Evolutionary conservation across 2,329 filamentous ascomycete genomes (phyloP).

Genomic region (Pseudopyrenochaeta lycopersici): DNA sequence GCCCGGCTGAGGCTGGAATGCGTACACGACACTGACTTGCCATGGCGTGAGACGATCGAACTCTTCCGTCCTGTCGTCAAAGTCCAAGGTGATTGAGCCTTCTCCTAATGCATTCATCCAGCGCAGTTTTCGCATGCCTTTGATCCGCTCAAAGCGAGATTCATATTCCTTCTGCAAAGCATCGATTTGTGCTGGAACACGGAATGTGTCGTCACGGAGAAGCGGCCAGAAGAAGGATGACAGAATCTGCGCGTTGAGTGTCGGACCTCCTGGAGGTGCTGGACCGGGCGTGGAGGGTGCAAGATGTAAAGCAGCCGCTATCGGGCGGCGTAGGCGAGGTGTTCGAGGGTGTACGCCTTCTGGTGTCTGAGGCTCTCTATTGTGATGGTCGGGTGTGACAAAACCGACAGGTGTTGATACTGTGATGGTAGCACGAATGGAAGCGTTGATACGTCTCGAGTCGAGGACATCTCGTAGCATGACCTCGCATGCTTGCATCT

Average conservation of each 20-base stretch:
- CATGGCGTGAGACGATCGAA: slow-evolving; percentile 82
- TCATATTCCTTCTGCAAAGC: slow-evolving; percentile 76
- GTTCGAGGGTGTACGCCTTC: slow-evolving; percentile 30
- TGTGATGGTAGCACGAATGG: slow-evolving; percentile 42
- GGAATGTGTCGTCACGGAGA: slow-evolving; percentile 74
- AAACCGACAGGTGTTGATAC: slow-evolving; percentile 11
- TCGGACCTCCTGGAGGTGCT: slow-evolving; percentile 43
- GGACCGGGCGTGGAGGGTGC: slow-evolving; percentile 21
- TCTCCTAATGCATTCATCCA: slow-evolving; percentile 87
- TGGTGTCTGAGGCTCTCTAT: slow-evolving; percentile 27
- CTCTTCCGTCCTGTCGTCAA: slow-evolving; percentile 79
- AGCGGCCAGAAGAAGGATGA: slow-evolving; percentile 94
- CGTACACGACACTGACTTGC: slow-evolving; percentile 87
- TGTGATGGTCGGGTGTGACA: slow-evolving; percentile 29
- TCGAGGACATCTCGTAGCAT: slow-evolving; percentile 96
- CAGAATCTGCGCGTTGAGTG: slow-evolving; percentile 82
- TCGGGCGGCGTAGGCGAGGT: slow-evolving; percentile 33
- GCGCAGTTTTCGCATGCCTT: slow-evolving; percentile 83
- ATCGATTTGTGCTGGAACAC: slow-evolving; percentile 66
- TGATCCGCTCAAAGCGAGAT: slow-evolving; percentile 78
- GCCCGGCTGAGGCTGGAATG: slow-evolving; percentile 69
- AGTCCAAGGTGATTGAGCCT: slow-evolving; percentile 80
- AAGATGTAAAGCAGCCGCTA: slow-evolving; percentile 15
- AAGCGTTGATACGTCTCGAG: slow-evolving; percentile 75
- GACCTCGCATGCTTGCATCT: slow-evolving; percentile 92